phyloP scores from a whole-genome alignment of 2,329 filamentous ascomycete species.

The Claviceps humidiphila region DNA sequence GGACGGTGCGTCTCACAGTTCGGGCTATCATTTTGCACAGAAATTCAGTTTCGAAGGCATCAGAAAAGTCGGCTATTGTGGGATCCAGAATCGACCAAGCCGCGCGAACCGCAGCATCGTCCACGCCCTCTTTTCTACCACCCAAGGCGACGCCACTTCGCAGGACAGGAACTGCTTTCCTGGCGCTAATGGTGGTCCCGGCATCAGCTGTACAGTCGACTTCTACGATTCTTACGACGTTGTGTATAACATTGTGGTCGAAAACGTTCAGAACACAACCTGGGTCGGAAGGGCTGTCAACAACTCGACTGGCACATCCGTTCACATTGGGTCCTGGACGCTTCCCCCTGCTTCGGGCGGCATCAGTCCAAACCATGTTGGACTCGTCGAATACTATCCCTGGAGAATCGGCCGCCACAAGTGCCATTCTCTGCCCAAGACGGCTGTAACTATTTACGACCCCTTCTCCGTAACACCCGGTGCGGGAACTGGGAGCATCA shows the following conservation, averaged over 20 bases:
- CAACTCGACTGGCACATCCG: not conserved
- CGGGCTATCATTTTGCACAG: constrained; percentile 14
- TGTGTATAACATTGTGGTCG: not conserved
- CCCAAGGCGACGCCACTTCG: not conserved
- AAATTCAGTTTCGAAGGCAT: constrained; percentile 9
- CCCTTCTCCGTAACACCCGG: not conserved
- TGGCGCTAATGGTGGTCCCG: not conserved
- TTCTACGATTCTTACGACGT: not conserved
- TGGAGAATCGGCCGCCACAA: not conserved
- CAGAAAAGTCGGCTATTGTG: not conserved
- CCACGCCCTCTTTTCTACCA: not conserved
- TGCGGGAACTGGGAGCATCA: not conserved
- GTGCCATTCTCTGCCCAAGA: not conserved
- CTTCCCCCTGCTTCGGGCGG: not conserved
- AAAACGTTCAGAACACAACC: not conserved
- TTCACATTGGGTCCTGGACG: not conserved
- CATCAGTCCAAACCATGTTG: not conserved
- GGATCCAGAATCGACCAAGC: not conserved
- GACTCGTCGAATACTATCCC: not conserved
- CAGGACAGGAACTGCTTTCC: not conserved
- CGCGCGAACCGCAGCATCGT: not conserved
- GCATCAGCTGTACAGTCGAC: not conserved
- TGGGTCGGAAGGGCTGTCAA: not conserved
- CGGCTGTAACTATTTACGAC: not conserved
- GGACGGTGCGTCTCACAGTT: constrained; percentile 7